Percentiles rank a stretch among this genome's conserved stretches.
Conservation (phyloP, 1,284 basidiomycete species). For the Thelephora terrestris region DNA sequence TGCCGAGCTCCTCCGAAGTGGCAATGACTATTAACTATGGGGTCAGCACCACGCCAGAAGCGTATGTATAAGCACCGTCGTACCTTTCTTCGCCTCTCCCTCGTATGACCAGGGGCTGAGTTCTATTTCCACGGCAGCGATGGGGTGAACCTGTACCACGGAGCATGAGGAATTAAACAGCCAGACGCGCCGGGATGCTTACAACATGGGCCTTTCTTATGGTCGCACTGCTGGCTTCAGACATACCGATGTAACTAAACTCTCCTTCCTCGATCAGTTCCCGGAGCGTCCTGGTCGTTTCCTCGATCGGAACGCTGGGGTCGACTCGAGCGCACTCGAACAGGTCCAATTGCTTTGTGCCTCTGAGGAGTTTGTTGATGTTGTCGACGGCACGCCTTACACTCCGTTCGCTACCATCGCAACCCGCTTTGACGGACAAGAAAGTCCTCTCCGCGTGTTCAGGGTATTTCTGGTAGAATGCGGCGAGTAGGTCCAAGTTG, state of each 20-base stretch:
- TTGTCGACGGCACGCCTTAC: slow-evolving; percentile 26
- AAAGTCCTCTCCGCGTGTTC: slow-evolving; percentile 34
- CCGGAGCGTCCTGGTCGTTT: slow-evolving; percentile 23
- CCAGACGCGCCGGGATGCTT: not conserved
- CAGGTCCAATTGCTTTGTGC: slow-evolving; percentile 38
- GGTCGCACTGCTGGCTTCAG: slow-evolving; percentile 40
- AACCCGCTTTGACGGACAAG: slow-evolving; percentile 21
- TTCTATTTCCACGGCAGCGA: slow-evolving; percentile 44
- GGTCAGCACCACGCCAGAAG: slow-evolving; percentile 11
- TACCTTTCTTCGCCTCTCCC: slow-evolving; percentile 30
- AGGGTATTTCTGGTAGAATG: slow-evolving; percentile 32
- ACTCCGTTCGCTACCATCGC: not conserved
- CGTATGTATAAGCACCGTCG: not conserved
- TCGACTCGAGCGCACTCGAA: slow-evolving; percentile 38
- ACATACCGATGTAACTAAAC: slow-evolving; percentile 40
- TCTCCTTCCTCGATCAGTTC: slow-evolving; percentile 32
- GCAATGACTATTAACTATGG: slow-evolving; percentile 25
- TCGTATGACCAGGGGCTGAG: slow-evolving; percentile 41
- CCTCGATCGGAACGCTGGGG: slow-evolving; percentile 25
- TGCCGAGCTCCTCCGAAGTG: slow-evolving; percentile 31
- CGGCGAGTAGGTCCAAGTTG: slow-evolving; percentile 25
- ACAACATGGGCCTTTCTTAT: slow-evolving; percentile 36
- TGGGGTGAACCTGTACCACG: slow-evolving; percentile 28
- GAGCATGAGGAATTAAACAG: not conserved
- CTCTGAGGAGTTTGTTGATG: slow-evolving; percentile 31